Evolutionary conservation across 73 alveolate species (phyloP), one percentile per base, ranked within the genome.

Genomic region (Paramecium sonneborni): DNA sequence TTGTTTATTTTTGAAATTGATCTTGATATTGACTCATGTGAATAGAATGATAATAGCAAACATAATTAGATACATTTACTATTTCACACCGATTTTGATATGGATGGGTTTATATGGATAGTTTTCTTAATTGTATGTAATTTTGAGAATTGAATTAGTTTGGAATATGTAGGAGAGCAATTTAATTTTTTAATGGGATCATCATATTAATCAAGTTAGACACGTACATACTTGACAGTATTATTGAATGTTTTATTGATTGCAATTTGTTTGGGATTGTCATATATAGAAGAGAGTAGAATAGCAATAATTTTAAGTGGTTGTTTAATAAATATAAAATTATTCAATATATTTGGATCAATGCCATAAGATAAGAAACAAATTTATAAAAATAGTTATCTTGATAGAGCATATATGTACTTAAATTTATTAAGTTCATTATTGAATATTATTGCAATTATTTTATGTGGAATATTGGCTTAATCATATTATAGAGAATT

Each of bases 161-260:
- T 44, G 34, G 90, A 79, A 79, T 79, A 79, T 79, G 74, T 79
- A 3, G 41, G 34, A 1, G 90, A 79, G 35, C 55, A 79, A 46
- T 32, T 46, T 7, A 79, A 79, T 79, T 79, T 39, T 44, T 10
- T 79, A 12, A 79, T 79, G 90, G 90, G 90, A 20, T 79, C 62
- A 11, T 79, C 90, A 43, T 79, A 43, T 46, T 24, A 23, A 20
- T 79, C 21, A 5, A 43, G 56, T 23, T 23, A 24, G 32, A 34
- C 10, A 20, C 23, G 90, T 2, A 79, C 90, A 2, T 23, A 11
- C 6, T 20, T 46, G 23, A 24, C 18, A n/a, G 34, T 39, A 57
- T 43, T 43, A 20, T 30, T 79, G 0, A 79, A 79, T 14, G 72
- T 46, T 7, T 44, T 1, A 20, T n/a, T 43, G 7, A 12, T 79